Conservation (phyloP, 2,329 filamentous ascomycete genomes). For the Hypoxylon sp. region DNA sequence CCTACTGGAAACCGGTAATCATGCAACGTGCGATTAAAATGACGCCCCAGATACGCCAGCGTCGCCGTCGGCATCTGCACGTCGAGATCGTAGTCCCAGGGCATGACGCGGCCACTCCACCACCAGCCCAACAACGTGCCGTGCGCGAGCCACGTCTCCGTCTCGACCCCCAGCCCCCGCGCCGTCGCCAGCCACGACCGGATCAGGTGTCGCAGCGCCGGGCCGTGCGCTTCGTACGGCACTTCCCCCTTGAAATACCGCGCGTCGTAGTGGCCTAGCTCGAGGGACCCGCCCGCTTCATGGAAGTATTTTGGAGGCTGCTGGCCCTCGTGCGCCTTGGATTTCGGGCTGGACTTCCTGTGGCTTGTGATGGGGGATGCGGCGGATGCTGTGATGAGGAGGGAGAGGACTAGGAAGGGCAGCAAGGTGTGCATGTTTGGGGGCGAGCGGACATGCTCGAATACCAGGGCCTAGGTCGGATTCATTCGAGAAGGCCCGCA, state of each 20-base stretch:
- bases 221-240: conserved; percentile 75
- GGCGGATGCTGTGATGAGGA: not conserved
- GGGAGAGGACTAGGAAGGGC: conserved; percentile 4
- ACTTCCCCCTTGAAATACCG: conserved; percentile 78
- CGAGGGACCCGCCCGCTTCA: conserved; percentile 72
- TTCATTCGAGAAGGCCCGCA: conserved; percentile 1
- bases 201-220: conserved; percentile 77
- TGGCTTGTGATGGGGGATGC: conserved; percentile 2
- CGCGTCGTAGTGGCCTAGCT: conserved; percentile 79
- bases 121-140: conserved; percentile 89
- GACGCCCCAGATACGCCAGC: conserved; percentile 73
- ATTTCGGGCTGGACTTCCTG: not conserved
- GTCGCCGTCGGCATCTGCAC: conserved; percentile 81
- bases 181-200: conserved; percentile 81
- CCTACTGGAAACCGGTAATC: conserved; percentile 64
- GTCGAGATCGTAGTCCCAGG: conserved; percentile 89
- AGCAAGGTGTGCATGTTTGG: conserved; percentile 25
- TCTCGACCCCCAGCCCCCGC: conserved; percentile 76
- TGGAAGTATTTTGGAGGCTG: conserved; percentile 71
- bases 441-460: conserved; percentile 20
- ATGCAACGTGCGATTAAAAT: conserved; percentile 78
- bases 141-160: conserved; percentile 90
- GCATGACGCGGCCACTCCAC: conserved; percentile 85
- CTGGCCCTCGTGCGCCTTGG: not conserved
- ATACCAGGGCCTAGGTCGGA: not conserved